Percentiles rank a stretch among this genome's conserved stretches.
Conservation (phyloP, 1,284 basidiomycete species). For the Austroboletus novae-zelandiae region DNA sequence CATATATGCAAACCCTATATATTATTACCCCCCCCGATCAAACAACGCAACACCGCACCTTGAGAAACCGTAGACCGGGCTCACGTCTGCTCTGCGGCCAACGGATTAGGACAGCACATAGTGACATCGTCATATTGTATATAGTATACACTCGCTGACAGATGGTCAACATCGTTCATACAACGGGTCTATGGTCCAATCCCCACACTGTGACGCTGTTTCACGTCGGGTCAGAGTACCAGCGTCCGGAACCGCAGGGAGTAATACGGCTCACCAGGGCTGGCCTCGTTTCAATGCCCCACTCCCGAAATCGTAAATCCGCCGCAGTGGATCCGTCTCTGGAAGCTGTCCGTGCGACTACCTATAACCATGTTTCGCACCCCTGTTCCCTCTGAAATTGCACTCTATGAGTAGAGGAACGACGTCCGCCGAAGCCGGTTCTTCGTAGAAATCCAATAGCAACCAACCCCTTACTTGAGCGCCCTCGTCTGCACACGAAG, state of each 20-base stretch:
- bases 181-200: background rate
- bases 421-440: slow-evolving; percentile 50
- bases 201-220: background rate
- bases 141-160: too few species aligned
- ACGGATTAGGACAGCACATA: too few species aligned
- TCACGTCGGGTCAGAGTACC: too few species aligned
- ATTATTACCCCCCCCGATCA: too few species aligned
- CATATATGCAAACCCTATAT: too few species aligned
- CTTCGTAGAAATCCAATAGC: slow-evolving; percentile 66
- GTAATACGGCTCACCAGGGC: too few species aligned
- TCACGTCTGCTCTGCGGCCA: too few species aligned
- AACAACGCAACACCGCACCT: too few species aligned
- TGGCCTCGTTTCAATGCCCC: background rate
- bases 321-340: slow-evolving; percentile 1
- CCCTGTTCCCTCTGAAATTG: slow-evolving; percentile 57
- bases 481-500: slow-evolving; percentile 1
- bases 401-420: slow-evolving; percentile 72
- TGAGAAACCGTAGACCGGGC: too few species aligned
- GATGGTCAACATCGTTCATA: too few species aligned
- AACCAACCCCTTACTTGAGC: slow-evolving; percentile 55
- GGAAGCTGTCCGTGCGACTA: background rate
- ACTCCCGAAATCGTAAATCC: background rate
- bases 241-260: too few species aligned
- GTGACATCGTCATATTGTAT: too few species aligned
- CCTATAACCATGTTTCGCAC: slow-evolving; percentile 42